phyloP scores from a whole-genome alignment of 768 basidiomycete genomes.

The Hygrocybe coccinea region DNA sequence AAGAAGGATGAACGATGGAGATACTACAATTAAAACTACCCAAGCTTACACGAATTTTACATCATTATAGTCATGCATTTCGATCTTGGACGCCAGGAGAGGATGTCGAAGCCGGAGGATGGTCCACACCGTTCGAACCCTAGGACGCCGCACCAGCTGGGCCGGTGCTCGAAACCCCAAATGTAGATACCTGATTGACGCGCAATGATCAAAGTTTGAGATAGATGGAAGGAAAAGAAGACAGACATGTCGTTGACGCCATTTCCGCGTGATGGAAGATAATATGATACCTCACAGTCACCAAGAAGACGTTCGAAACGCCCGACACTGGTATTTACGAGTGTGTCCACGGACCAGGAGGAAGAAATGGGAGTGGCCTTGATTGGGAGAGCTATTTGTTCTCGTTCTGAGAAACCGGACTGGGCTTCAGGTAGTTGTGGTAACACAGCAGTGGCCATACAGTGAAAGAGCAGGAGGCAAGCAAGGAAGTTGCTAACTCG shows the following conservation, averaged over 20 bases:
- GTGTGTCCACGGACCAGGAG: neutral
- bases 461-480: neutral
- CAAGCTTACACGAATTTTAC: constrained; percentile 58
- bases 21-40: neutral
- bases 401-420: neutral
- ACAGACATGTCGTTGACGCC: constrained; percentile 86
- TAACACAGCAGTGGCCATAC: neutral
- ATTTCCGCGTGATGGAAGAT: constrained; percentile 67
- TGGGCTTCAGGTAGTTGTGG: neutral
- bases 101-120: constrained; percentile 68
- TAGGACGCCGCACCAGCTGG: constrained; percentile 36
- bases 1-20: constrained; percentile 1
- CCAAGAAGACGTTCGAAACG: constrained; percentile 54
- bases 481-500: neutral
- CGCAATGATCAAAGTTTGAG: neutral
- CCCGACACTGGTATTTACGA: neutral
- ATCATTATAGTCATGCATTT: constrained; percentile 58
- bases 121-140: constrained; percentile 64
- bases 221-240: constrained; percentile 2
- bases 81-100: constrained; percentile 57
- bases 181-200: constrained; percentile 64
- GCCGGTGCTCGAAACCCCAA: constrained; percentile 55
- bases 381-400: neutral
- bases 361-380: neutral
- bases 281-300: constrained; percentile 76